phyloP scores from a whole-genome alignment of 352 stramenopile species.

The Pythium graminicola region DNA sequence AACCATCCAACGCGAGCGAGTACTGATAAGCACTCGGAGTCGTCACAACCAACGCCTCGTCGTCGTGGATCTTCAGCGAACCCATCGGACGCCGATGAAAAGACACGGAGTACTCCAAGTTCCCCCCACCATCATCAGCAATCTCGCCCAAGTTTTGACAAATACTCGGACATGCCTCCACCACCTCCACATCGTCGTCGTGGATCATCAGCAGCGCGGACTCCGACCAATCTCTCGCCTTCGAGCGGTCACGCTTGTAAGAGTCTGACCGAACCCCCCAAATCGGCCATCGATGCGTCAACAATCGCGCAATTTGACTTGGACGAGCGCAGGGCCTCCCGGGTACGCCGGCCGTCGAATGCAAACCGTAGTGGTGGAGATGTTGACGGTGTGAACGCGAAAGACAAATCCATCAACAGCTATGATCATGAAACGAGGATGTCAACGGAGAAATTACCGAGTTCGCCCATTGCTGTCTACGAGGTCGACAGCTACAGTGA shows the following conservation, averaged over 20 bases:
- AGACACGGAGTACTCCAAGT: neutral
- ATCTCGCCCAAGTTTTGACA: conserved; percentile 1
- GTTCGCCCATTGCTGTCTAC: conserved; percentile 5
- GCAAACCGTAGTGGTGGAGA: neutral
- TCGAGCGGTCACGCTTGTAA: conserved; percentile 7
- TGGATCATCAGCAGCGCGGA: conserved; percentile 8
- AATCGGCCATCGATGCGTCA: conserved; percentile 32
- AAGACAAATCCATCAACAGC: neutral
- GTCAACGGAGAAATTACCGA: neutral
- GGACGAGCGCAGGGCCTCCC: conserved; percentile 8
- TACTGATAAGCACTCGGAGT: too few species aligned
- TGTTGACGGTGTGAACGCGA: neutral
- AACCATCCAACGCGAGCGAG: too few species aligned
- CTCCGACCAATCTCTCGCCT: conserved; percentile 7
- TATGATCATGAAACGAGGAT: too few species aligned
- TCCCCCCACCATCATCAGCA: neutral
- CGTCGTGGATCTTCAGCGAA: too few species aligned
- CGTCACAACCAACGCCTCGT: too few species aligned
- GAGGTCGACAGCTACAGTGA: neutral
- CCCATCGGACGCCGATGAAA: too few species aligned
- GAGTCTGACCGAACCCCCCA: conserved; percentile 30
- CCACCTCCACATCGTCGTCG: conserved; percentile 2
- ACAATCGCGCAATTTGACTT: conserved; percentile 7
- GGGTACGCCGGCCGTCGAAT: conserved; percentile 6
- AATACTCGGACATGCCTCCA: neutral